These are phyloP conservation scores for Corymbia citriodora DNA, from an alignment of 441 rosid species.

Conservation along the genomic window DNA sequence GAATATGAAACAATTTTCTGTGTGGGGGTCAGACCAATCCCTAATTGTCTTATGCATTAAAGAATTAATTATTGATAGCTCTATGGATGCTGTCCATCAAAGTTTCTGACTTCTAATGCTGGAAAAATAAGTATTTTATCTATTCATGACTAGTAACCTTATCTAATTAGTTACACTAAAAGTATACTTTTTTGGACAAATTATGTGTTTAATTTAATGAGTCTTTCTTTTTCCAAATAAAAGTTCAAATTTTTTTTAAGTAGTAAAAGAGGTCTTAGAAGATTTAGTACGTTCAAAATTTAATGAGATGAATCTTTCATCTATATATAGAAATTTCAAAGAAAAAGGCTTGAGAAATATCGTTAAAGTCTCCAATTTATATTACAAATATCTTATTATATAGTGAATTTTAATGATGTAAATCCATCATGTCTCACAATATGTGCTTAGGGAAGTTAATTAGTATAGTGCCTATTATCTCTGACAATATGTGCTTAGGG, in stretches of 20 bases:
- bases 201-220: background rate
- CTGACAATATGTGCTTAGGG: background rate
- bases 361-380: background rate
- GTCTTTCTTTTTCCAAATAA: background rate
- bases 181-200: background rate
- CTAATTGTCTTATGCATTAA: background rate
- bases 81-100: background rate
- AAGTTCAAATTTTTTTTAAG: background rate
- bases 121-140: background rate
- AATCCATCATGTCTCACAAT: too few relatives aligned
- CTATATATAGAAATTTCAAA: background rate
- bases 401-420: background rate
- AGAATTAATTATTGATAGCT: background rate
- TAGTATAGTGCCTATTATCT: too few relatives aligned
- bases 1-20: background rate
- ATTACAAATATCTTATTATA: background rate
- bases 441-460: background rate
- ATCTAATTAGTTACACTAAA: accelerated
- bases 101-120: background rate
- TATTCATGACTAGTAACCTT: background rate
- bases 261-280: background rate
- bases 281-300: background rate
- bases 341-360: background rate
- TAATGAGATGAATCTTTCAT: background rate
- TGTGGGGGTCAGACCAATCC: background rate